Percentiles rank a stretch among this genome's conserved stretches.
These are phyloP conservation scores for Limnanthes douglasii DNA, from an alignment of 345 rosid genomes.

Conservation along the genomic window DNA sequence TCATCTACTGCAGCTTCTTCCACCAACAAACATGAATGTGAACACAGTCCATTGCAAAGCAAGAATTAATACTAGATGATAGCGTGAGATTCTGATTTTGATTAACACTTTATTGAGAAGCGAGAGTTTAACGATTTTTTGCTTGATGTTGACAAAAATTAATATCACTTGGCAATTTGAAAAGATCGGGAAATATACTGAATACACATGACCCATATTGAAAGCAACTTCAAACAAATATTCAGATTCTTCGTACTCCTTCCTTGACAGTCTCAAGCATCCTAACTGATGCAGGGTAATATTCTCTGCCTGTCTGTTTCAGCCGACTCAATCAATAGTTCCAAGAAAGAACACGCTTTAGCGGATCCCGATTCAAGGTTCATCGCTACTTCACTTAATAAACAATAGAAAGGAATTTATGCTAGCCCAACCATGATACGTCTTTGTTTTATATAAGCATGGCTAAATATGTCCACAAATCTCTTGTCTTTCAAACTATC, in stretches of 20 bases:
- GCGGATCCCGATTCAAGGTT: slow-evolving; percentile 55
- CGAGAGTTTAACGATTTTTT: too few species aligned
- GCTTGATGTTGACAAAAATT: too few species aligned
- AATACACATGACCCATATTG: slow-evolving; percentile 60
- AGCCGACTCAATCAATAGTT: slow-evolving; percentile 53
- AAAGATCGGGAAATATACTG: too few species aligned
- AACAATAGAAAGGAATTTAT: slow-evolving; percentile 61
- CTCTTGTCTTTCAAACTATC: slow-evolving; percentile 59
- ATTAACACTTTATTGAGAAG: too few species aligned
- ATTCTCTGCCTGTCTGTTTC: slow-evolving; percentile 53
- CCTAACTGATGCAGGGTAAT: slow-evolving; percentile 89
- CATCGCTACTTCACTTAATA: slow-evolving; percentile 81
- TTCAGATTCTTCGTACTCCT: slow-evolving; percentile 76
- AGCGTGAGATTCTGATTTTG: too few species aligned
- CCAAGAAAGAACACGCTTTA: slow-evolving; percentile 49
- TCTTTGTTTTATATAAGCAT: slow-evolving; percentile 36
- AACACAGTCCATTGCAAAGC: too few species aligned
- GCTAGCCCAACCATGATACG: slow-evolving; percentile 70
- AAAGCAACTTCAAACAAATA: slow-evolving; percentile 49
- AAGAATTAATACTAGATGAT: too few species aligned
- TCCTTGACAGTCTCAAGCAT: slow-evolving; percentile 66
- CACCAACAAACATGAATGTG: too few species aligned
- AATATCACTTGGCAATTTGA: too few species aligned
- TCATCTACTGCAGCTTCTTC: too few species aligned
- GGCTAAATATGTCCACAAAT: slow-evolving; percentile 48